Evolutionary conservation across 306 rosid species (phyloP).

Genomic region (Acacia confusa): DNA sequence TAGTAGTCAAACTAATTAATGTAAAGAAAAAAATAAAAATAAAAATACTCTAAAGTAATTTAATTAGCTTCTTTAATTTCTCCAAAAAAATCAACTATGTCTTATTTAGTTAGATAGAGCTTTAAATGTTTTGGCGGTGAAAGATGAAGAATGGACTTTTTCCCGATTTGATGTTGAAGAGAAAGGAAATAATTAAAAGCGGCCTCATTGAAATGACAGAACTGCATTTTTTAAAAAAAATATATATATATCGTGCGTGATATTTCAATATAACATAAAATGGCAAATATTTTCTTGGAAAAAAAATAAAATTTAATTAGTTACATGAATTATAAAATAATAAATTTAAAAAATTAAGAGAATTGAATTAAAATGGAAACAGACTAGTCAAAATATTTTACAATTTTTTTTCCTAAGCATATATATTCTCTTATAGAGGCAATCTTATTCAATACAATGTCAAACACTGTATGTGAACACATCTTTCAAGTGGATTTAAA

Average conservation of each 20-base stretch:
- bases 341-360: neutral
- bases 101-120: neutral
- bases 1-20: too few species aligned
- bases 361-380: neutral
- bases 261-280: neutral
- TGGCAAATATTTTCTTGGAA: neutral
- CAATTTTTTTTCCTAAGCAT: too few species aligned
- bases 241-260: neutral
- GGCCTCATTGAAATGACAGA: neutral
- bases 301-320: too few species aligned
- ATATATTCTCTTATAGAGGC: too few species aligned
- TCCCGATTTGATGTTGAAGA: neutral
- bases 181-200: neutral
- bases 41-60: too few species aligned
- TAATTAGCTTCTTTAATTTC: too few species aligned
- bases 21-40: too few species aligned
- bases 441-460: too few species aligned
- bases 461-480: too few species aligned
- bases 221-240: neutral
- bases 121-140: neutral
- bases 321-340: too few species aligned
- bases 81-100: too few species aligned
- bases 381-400: neutral
- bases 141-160: neutral
- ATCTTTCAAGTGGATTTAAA: accelerated